Conservation (phyloP, 2,329 filamentous ascomycete species). For the Coleophoma cylindrospora region DNA sequence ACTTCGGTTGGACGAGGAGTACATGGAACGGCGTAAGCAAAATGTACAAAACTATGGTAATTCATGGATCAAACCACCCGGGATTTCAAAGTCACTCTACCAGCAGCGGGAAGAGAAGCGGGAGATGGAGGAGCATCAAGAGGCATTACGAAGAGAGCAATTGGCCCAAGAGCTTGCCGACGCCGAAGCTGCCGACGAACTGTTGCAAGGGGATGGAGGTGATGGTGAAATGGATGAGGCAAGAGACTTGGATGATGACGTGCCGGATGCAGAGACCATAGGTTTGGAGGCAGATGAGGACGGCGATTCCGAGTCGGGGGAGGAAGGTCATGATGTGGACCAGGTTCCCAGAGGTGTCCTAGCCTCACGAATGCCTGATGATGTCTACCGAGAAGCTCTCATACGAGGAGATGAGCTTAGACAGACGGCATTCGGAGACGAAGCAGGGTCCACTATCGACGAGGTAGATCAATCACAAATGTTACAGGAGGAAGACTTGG, state of each 20-base stretch:
- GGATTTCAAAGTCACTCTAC: constrained; percentile 82
- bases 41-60: constrained; percentile 86
- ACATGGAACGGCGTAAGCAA: constrained; percentile 68
- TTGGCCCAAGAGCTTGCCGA: constrained; percentile 71
- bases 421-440: constrained; percentile 38
- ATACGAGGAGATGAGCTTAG: constrained; percentile 43
- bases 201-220: constrained; percentile 26
- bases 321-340: constrained; percentile 34
- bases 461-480: constrained; percentile 53
- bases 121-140: constrained; percentile 81
- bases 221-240: constrained; percentile 39
- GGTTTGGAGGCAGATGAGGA: constrained; percentile 35
- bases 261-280: constrained; percentile 53
- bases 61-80: constrained; percentile 85
- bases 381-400: constrained; percentile 56
- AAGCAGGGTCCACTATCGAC: constrained; percentile 44
- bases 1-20: constrained; percentile 71
- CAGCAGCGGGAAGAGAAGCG: constrained; percentile 85
- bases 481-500: constrained; percentile 58
- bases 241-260: constrained; percentile 67
- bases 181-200: constrained; percentile 46
- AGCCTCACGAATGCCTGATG: constrained; percentile 45
- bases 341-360: constrained; percentile 21
- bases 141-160: constrained; percentile 66
- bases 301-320: constrained; percentile 30